phyloP scores from a whole-genome alignment of 371 early-diverging fungal species.

The Encephalitozoon cuniculi region DNA sequence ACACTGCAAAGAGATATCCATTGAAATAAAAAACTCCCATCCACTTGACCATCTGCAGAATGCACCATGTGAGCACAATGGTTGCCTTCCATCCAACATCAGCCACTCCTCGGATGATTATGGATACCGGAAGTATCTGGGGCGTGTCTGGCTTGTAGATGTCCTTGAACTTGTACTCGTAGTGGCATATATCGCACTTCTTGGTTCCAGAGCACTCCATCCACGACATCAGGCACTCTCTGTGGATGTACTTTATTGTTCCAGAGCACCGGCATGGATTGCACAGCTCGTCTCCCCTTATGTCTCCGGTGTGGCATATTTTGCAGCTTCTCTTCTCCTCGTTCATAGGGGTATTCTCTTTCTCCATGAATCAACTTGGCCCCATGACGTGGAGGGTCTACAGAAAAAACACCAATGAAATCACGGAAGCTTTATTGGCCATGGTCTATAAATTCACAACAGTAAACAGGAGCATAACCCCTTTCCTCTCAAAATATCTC shows the following conservation, averaged over 20 bases:
- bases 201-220: slow-evolving; percentile 13
- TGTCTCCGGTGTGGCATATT: slow-evolving; percentile 43
- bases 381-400: neutral
- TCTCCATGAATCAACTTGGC: neutral
- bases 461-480: slow-evolving; percentile 8
- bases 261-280: slow-evolving; percentile 56
- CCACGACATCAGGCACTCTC: slow-evolving; percentile 47
- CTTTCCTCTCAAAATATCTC: neutral
- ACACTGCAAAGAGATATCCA: neutral
- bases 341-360: slow-evolving; percentile 3
- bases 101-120: neutral
- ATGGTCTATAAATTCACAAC: neutral
- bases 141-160: slow-evolving; percentile 37
- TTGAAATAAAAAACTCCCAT: neutral
- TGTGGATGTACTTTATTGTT: slow-evolving; percentile 49
- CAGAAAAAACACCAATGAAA: neutral
- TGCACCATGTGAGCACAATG: neutral
- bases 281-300: slow-evolving; percentile 18
- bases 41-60: neutral
- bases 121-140: neutral
- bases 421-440: neutral
- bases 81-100: neutral
- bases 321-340: slow-evolving; percentile 32
- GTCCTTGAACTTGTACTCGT: slow-evolving; percentile 31
- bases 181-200: slow-evolving; percentile 46